Base-by-base conservation (phyloP, 495 filamentous ascomycete genomes). In the Xeromyces bisporus region DNA sequence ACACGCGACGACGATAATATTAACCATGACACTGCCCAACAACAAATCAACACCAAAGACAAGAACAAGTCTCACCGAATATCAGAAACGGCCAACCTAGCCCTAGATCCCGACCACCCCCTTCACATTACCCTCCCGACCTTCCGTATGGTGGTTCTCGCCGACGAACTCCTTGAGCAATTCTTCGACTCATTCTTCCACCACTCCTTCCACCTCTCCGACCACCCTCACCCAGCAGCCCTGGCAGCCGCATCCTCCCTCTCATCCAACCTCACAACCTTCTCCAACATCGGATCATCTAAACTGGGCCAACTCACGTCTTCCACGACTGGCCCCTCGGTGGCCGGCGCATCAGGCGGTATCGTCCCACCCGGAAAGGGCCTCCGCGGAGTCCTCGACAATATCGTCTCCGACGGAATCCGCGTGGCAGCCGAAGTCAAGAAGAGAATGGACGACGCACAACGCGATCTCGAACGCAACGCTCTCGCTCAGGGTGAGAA, bases 131-230 rank as follows among this genome's bases (percentile, higher is more conserved):
- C 91, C 6, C 73, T 97, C 6, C 91, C 91, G 0, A 97, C 89
- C 13, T 97, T 97, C 67, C 78, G 89, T 41, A 97, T 97, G 89
- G 83, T 97, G 15, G 76, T 97, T 26, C 71, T 97, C 13, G 89
- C 89, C 35, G 89, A 97, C 50, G 89, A 97, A 44, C 66, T 87
- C 2, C 72, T 97, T 8, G 87, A 97, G 44, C 75, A 83, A 41
- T 97, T 97, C 55, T 97, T 97, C 50, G 89, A 97, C 53, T 75
- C 64, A 18, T 72, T 69, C 36, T 79, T 82, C 57, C 66, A 73
- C 0, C 71, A 71, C 38, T 78, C 72, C n/a, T 80, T 82, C 60
- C 66, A 60, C 29, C 67, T 82, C 12, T 64, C 69, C 32, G 64
- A 70, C 18, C 51, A 53, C 31, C 48, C 53, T 7, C 47, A 53